phyloP scores from a whole-genome alignment of 2,329 filamentous ascomycete genomes.

The Botryotinia convoluta region DNA sequence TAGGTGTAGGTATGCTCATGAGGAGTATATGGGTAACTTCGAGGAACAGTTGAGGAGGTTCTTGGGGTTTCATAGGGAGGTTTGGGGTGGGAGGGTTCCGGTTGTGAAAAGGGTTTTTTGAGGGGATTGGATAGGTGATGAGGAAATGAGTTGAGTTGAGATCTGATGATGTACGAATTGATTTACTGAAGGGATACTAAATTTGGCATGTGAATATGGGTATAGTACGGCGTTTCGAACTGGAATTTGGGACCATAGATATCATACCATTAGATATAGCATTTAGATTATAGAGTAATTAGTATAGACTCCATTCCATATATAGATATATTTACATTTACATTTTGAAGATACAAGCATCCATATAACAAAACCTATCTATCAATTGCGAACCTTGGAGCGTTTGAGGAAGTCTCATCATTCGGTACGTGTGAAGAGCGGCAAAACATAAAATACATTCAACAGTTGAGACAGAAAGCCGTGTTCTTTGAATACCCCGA shows the following conservation, averaged over 20 bases:
- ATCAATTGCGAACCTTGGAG: neutral
- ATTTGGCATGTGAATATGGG: neutral
- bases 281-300: neutral
- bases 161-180: neutral
- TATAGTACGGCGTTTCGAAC: neutral
- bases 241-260: neutral
- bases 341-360: too few relatives aligned
- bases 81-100: constrained; percentile 6
- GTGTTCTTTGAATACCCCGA: too few relatives aligned
- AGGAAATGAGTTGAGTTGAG: neutral
- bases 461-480: too few relatives aligned
- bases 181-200: neutral
- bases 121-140: neutral
- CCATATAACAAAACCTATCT: neutral
- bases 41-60: constrained; percentile 12
- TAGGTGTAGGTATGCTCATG: constrained; percentile 6
- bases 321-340: neutral
- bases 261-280: neutral
- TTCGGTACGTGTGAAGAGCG: too few relatives aligned
- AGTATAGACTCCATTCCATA: neutral
- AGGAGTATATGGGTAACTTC: constrained; percentile 15
- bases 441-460: too few relatives aligned
- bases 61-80: constrained; percentile 1
- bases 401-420: neutral
- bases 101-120: neutral